Evolutionary conservation across 345 rosid genomes (phyloP), one percentile per base, ranked within the genome.

Genomic region (Eucalyptus urophylla): DNA sequence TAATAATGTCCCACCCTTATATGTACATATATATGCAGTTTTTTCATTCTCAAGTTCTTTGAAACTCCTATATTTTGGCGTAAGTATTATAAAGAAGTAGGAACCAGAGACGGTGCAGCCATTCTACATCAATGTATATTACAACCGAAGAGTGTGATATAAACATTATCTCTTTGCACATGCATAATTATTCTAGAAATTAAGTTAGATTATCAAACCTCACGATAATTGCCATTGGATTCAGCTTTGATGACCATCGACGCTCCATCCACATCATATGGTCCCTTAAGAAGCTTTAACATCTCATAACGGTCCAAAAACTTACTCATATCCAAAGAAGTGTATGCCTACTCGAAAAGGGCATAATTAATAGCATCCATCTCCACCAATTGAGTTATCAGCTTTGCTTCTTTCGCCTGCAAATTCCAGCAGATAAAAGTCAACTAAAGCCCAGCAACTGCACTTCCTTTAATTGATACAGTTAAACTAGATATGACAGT

Each of bases 391-490:
- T 95, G 94, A 4, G 95, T 88, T 43, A 97, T 96, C 86, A 97
- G 91, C 91, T 95, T 95, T 86, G 96, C 97, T 87, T 97, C 98
- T 92, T 97, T 97, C 16, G 94, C 97, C 99, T 96, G 90, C 89
- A 93, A 86, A 86, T 80, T 90, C 27, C 81, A 88, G 87, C 67
- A n/a, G 40, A 87, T 80, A 67, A 33, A 65, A 88, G 49, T 54
- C 47, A 69, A 33, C 40, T 86, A 60, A 47, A 24, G 40, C 6
- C 25, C 53, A 49, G 51, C 37, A 67, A 51, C 8, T 49, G 31
- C 83, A 89, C 40, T 27, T 25, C 76, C 31, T 37, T 87, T 14
- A 56, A n/a, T 54, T 56, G 50, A 58, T 44, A 87, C 37, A 14
- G 10, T 65, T 65, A n/a, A 65, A n/a, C 40, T 65, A 65, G 76